Base-by-base conservation (phyloP, 1,139 yeast genomes). In the Blastobotrys persicus region DNA sequence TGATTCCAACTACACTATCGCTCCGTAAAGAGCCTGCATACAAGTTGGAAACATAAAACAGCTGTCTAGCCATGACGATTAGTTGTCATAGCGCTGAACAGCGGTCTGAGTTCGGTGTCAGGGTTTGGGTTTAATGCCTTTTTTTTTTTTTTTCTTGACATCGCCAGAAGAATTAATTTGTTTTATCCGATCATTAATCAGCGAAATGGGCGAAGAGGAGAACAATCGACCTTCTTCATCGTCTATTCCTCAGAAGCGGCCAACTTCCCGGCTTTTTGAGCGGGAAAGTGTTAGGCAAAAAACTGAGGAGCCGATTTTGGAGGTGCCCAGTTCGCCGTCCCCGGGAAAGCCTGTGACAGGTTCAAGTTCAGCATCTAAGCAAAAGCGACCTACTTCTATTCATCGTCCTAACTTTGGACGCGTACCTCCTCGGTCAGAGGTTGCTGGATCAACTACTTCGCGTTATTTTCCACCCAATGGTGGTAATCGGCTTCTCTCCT, bases 291-390 rank as follows among this genome's bases (percentile, higher is more conserved):
- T 11, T 14, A 35, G 46, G 31, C 41, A 14, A 17, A 26, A 31
- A 12, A 43, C 33, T 13, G 38, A 17, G 31, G 31, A 35, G 12
- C 46, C 46, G 11, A 33, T 43, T 20, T 13, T 43, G 12, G 39
- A 43, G 16, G 46, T 43, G 11, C 46, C 46, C 4, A 28, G 40
- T 16, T 31, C 46, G n/a, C 46, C 46, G n/a, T 43, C 46, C 12
- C 40, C 46, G 16, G 35, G 20, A 13, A 37, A 19, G 19, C 28
- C 28, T 6, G 28, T 23, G 28, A 23, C n/a, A n/a, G n/a, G 28
- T 9, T 19, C 41, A n/a, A 23, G n/a, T 18, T 19, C 41, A 9
- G 19, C 7, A 6, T 3, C 41, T 6, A 37, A 37, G 26, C 46
- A 43, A 12, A 43, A 43, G 23, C 28, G 46, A 14, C 46, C 46